Evolutionary conservation across 164 flowering plant genomes (phyloP), one percentile per base, ranked within the genome.

Genomic region (Chloranthus sessilifolius): DNA sequence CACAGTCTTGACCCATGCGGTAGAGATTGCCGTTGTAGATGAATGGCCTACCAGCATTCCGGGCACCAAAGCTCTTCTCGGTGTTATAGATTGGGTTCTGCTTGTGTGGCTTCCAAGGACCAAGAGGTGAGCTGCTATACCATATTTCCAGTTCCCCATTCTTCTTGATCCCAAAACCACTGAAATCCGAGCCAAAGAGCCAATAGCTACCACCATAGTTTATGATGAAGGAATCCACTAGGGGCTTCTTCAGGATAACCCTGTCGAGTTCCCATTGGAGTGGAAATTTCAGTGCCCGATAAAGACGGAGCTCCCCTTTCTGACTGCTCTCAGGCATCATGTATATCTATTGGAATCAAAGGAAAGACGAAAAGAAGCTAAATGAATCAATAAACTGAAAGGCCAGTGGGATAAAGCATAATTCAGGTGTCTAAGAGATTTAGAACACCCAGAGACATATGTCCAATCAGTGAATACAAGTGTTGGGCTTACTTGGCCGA

Each of bases 1-100:
- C 92, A 61, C 86, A 81, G 50, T 91, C 98, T 61, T 91, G 98
- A 58, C 95, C 96, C 24, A 80, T 35, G 1, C 98, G 95, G 47
- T 85, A 82, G 30, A 91, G 77, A 56, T 68, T 57, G 15, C 92
- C 94, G 38, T 80, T 51, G 47, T 83, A 68, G 3, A 69, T 8
- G 64, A 91, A 91, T 11, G 96, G 95, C 41, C 98, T 70, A 41
- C 98, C 98, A 12, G 95, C 98, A 64, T 91, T 91, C 10, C 98
- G 76, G 41, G 95, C 90, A 31, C 96, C 96, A 1, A 46, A 38
- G 53, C 83, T 80, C 62, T 65, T 68, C 40, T 70, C 74, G 5
- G 62, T 60, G 59, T 88, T 85, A 37, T 77, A 74, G 4, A 88
- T 66, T 2, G 98, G 96, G 58, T 88, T 91, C 58, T 79, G 72